A percentile compares a stretch with the other conserved stretches of the same genome.
Evolutionary conservation across 306 rosid species (phyloP).

Genomic region (Argentina anserina): DNA sequence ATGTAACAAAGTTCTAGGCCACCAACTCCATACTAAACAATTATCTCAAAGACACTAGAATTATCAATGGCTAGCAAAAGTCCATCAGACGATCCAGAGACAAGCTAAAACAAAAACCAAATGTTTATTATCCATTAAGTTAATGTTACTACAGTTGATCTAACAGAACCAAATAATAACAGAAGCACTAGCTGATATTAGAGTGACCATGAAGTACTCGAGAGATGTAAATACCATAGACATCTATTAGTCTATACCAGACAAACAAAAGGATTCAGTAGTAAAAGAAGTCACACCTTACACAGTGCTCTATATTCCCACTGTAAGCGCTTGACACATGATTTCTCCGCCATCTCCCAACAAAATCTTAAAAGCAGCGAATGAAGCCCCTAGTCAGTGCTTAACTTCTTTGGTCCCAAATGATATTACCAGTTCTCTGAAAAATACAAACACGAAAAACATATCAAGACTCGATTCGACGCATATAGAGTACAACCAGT

Average conservation of each 20-base stretch:
- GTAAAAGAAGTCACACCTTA: constrained; percentile 53
- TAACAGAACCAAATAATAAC: neutral
- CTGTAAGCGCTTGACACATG: constrained; percentile 92
- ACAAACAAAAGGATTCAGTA: constrained; percentile 10
- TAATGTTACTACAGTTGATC: neutral
- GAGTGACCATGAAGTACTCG: neutral
- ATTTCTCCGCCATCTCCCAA: constrained; percentile 78
- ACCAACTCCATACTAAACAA: neutral
- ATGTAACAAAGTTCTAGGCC: constrained; percentile 1
- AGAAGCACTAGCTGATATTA: too few relatives aligned
- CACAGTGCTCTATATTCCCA: constrained; percentile 98
- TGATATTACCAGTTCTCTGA: constrained; percentile 23
- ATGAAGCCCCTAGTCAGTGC: constrained; percentile 16
- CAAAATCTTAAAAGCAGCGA: constrained; percentile 20
- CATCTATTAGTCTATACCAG: neutral
- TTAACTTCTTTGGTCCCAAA: constrained; percentile 20
- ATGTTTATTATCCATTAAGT: too few relatives aligned
- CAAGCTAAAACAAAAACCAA: neutral
- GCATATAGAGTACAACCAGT: neutral
- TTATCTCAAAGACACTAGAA: neutral
- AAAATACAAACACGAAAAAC: constrained; percentile 9
- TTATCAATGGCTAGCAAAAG: neutral
- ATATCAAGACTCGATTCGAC: neutral
- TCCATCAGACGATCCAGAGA: constrained; percentile 5
- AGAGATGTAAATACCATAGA: neutral